Evolutionary conservation across 2,329 filamentous ascomycete species (phyloP).

Genomic region (Diaporthe sp.): DNA sequence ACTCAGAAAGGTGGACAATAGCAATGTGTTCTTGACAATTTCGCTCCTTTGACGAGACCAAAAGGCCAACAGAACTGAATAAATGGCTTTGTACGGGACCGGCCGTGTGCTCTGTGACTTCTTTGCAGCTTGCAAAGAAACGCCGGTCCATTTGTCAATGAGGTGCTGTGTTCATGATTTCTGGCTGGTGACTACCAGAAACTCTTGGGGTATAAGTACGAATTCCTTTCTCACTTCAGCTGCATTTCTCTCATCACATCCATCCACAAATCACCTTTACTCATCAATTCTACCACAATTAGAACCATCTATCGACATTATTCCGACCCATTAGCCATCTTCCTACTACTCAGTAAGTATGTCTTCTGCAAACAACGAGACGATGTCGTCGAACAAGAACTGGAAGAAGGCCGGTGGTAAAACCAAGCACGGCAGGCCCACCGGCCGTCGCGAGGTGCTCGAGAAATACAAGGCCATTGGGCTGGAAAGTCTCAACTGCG

Average conservation of each 20-base stretch:
- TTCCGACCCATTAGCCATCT: neutral
- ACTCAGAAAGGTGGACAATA: neutral
- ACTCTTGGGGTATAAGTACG: neutral
- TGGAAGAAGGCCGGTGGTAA: neutral
- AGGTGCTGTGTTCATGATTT: neutral
- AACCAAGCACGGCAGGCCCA: neutral
- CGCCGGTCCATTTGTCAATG: too few relatives aligned
- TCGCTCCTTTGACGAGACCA: neutral
- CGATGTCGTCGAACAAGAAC: neutral
- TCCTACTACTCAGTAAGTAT: neutral
- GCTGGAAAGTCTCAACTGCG: fast-evolving
- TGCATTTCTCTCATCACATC: neutral
- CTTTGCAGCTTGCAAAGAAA: neutral
- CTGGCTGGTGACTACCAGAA: neutral
- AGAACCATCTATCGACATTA: neutral
- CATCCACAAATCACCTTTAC: neutral
- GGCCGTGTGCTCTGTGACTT: neutral
- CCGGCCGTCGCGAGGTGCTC: neutral
- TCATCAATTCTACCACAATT: neutral
- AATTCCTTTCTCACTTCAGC: neutral
- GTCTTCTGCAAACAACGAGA: neutral
- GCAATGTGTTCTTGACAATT: neutral
- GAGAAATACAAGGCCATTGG: neutral
- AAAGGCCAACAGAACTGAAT: neutral
- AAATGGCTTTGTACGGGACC: neutral